Evolutionary conservation across 1,284 basidiomycete genomes (phyloP).

Genomic region (Wolfiporia cocos): DNA sequence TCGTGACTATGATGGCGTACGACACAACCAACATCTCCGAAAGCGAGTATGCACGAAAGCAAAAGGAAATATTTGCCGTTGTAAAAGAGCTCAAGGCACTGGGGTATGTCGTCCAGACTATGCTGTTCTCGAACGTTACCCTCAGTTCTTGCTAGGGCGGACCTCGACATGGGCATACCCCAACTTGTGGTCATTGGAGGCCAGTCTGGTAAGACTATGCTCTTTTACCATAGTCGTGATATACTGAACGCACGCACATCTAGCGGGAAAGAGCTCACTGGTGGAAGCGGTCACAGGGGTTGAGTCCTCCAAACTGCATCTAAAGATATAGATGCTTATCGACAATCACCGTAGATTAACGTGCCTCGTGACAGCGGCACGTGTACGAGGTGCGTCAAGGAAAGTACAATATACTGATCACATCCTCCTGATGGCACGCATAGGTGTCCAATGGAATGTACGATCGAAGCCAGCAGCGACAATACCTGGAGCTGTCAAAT

Average conservation of each 20-base stretch:
- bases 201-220: slow-evolving; percentile 27
- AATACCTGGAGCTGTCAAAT: slow-evolving; percentile 28
- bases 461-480: slow-evolving; percentile 8
- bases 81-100: slow-evolving; percentile 36
- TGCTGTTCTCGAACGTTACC: background rate
- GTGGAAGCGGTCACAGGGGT: slow-evolving; percentile 56
- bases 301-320: slow-evolving; percentile 12
- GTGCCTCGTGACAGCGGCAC: slow-evolving; percentile 55
- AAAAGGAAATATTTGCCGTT: slow-evolving; percentile 40
- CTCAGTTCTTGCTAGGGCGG: no score
- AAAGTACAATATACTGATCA: no score
- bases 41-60: slow-evolving; percentile 38
- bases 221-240: slow-evolving; percentile 1
- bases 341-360: slow-evolving; percentile 39
- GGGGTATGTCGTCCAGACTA: slow-evolving; percentile 29
- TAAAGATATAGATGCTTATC: background rate
- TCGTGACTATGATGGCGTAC: background rate
- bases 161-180: slow-evolving; percentile 13
- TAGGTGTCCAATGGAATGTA: slow-evolving; percentile 23
- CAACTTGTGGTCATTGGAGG: slow-evolving; percentile 21
- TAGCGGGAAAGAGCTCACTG: slow-evolving; percentile 36
- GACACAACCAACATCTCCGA: slow-evolving; percentile 2
- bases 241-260: no score
- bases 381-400: slow-evolving; percentile 43
- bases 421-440: no score